Base-by-base conservation (phyloP, 23 red algal genomes). In the Gracilaria vermiculophylla region DNA sequence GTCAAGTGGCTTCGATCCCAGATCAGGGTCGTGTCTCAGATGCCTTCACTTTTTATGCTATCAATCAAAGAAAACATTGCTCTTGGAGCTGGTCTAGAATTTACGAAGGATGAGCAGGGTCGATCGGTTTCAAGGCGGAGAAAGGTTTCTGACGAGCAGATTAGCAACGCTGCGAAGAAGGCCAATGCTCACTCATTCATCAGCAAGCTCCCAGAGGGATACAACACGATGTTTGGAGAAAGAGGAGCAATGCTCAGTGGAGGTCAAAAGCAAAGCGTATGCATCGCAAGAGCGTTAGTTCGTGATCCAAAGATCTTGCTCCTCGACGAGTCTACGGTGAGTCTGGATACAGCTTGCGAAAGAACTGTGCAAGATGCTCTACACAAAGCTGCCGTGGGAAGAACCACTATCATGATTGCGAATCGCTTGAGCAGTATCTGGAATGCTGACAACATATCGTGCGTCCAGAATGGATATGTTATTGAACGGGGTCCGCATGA, bases 261-360 rank as follows among this genome's bases (percentile, higher is more conserved):
- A 61, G 92, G 96, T 34, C 96, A 98, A 73, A 98, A 98, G 60
- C 96, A 98, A 51, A 79, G 96, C 1, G 83, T 98, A 47, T 93
- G 92, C 41, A 95, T 98, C n/a, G 96, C 96, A 64, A 72, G 96
- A 37, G 96, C 96, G 25, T 70, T 98, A 8, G 74, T 98, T 53
- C 82, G 92, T 25, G 77, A 93, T 60, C 96, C 96, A 5, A 93
- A 73, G 47, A 62, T 98, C 20, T 41, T 98, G 23, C 76, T 94
- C 39, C 65, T 98, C 11, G 96, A 98, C 56, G 96, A 98, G 61
- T 51, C 92, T 25, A 98, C 96, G 15, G 83, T 79, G 0, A 92
- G 92, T 7, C 74, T 98, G 25, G 96, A 98, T 64, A 80, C 96
- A 0, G 75, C 90, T 25, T 88, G 70, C 41, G 92, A 98, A 74